phyloP scores from a whole-genome alignment of 345 rosid genomes.

The Gossypium turneri region DNA sequence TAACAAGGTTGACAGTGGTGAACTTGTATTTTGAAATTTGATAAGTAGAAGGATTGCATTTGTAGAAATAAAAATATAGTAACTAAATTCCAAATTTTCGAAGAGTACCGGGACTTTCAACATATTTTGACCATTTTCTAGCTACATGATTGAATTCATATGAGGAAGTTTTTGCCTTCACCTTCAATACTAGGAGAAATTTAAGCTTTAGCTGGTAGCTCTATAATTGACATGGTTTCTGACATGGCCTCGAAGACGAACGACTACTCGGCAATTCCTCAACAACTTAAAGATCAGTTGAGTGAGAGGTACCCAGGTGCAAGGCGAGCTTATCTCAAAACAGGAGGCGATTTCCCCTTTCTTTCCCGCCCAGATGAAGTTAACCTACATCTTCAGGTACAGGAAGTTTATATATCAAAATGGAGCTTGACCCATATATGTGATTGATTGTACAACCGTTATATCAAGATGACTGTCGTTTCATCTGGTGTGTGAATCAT shows the following conservation, averaged over 20 bases:
- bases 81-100: no score
- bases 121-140: neutral
- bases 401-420: neutral
- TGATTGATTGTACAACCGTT: neutral
- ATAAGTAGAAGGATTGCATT: no score
- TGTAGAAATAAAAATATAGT: no score
- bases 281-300: constrained; percentile 81
- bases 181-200: constrained; percentile 5
- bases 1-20: no score
- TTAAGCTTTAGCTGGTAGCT: constrained; percentile 18
- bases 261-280: constrained; percentile 88
- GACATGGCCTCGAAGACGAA: constrained; percentile 56
- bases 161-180: constrained; percentile 1
- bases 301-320: constrained; percentile 93
- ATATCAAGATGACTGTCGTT: neutral
- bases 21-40: no score
- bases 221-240: constrained; percentile 23
- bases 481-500: constrained; percentile 11
- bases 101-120: no score
- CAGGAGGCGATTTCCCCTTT: constrained; percentile 96
- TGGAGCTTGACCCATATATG: neutral
- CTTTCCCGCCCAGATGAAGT: constrained; percentile 98
- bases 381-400: constrained; percentile 95
- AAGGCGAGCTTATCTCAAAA: constrained; percentile 73
- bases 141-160: constrained; percentile 1